phyloP scores from a whole-genome alignment of 768 basidiomycete genomes.

The Piloderma croceum region DNA sequence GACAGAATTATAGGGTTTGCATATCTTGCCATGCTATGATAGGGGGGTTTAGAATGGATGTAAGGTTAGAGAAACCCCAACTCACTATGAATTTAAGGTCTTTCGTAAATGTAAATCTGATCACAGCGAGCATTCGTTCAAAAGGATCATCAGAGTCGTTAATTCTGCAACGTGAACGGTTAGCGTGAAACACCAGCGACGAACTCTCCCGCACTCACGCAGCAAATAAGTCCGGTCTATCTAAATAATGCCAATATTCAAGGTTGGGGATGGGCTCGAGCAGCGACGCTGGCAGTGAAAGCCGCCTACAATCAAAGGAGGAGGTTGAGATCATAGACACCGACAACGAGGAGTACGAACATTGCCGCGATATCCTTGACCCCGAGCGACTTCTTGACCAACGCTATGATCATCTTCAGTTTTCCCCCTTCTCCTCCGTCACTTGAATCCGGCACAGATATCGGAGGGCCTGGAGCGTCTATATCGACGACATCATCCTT shows the following conservation, averaged over 20 bases:
- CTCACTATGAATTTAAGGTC: conserved; percentile 88
- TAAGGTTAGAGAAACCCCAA: conserved; percentile 11
- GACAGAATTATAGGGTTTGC: conserved; percentile 89
- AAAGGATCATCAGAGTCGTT: conserved; percentile 92
- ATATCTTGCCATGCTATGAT: conserved; percentile 77
- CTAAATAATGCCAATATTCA: conserved; percentile 93
- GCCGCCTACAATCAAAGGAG: conserved; percentile 49
- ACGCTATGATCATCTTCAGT: conserved; percentile 88
- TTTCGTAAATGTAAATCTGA: conserved; percentile 86
- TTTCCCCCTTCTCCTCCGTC: conserved; percentile 84
- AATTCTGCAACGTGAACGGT: conserved; percentile 46
- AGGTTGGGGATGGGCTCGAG: conserved; percentile 93
- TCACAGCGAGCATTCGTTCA: conserved; percentile 87
- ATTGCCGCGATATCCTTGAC: conserved; percentile 94
- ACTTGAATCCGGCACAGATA: conserved; percentile 63
- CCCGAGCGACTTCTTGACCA: conserved; percentile 87
- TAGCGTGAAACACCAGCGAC: conserved; percentile 1
- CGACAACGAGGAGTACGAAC: conserved; percentile 41
- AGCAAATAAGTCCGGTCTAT: conserved; percentile 86
- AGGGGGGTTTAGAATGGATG: neutral
- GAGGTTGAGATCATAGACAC: conserved; percentile 5
- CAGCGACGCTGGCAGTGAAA: conserved; percentile 88
- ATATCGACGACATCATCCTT: conserved; percentile 32
- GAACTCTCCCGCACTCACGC: conserved; percentile 52
- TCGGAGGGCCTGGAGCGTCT: conserved; percentile 48